Evolutionary conservation across 2,329 filamentous ascomycete genomes (phyloP), one percentile per base, ranked within the genome.

Genomic region (Trichoderma atrobrunneum): DNA sequence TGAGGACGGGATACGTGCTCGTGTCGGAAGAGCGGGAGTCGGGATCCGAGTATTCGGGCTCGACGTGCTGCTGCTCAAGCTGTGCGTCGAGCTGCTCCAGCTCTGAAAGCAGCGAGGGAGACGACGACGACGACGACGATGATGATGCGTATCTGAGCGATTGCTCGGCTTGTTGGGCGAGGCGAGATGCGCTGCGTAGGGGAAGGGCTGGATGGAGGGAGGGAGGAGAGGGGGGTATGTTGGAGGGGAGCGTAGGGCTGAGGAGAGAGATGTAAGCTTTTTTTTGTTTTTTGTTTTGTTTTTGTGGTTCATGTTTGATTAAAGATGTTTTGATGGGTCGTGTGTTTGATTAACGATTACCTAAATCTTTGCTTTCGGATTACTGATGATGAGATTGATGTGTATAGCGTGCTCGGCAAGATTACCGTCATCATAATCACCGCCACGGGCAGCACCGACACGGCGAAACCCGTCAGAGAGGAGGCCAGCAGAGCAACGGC

Each of bases 61-160:
- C 59, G 21, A 63, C 71, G 14, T 63, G 65, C 30, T 72, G 70
- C 64, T 72, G 70, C 43, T 59, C 43, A 3, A 68, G 70, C 34
- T 72, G 70, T 57, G 54, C 24, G 24, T 51, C 30, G 26, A 54
- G 63, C 30, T 66, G 61, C 51, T 60, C 48, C n/a, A n/a, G 62
- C 34, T 32, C 32, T 3, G 18, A 61, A 5, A 28, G n/a, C 18
- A 39, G 34, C 16, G 11, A 8, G 7, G 21, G 14, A 12, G 59
- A 65, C 21, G 43, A 54, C 14, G 69, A 39, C 4, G 10, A 12
- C 12, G 21, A 24, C 3, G 57, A 65, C 26, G 43, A 51, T 10
- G 69, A 48, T 12, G 26, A 26, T 26, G 66, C 11, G 14, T 54
- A 36, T 48, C 30, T 28, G 61, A 59, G 69, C 7, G 69, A 71